Evolutionary conservation across 2,329 filamentous ascomycete species (phyloP).

Genomic region (Microthyrium microscopicum): DNA sequence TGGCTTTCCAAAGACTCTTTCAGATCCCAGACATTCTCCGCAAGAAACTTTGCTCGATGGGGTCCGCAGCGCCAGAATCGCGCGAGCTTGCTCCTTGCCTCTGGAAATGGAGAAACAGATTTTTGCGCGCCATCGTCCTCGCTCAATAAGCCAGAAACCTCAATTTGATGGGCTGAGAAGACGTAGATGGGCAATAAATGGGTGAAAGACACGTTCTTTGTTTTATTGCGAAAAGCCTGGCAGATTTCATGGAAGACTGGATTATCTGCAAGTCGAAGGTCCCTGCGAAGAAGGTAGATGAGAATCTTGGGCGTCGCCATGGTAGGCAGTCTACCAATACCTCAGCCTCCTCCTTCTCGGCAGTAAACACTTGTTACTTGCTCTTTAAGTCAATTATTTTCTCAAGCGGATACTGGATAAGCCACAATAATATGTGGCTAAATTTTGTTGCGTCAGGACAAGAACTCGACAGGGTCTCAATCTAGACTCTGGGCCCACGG

Average conservation of each 20-base stretch:
- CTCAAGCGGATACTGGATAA: too few species aligned
- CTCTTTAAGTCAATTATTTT: too few species aligned
- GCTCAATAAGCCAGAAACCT: conserved; percentile 56
- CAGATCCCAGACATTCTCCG: conserved; percentile 56
- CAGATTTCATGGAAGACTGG: conserved; percentile 46
- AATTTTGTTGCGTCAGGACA: too few species aligned
- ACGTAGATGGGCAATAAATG: conserved; percentile 10
- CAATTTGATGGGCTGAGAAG: conserved; percentile 39
- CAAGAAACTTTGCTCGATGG: conserved; percentile 54
- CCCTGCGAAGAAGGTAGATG: conserved; percentile 55
- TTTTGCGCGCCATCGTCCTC: conserved; percentile 14
- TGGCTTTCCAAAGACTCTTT: conserved; percentile 43
- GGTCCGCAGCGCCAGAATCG: conserved; percentile 59
- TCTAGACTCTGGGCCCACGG: too few species aligned
- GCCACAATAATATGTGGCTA: too few species aligned
- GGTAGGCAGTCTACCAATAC: too few species aligned
- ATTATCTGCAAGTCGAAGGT: conserved; percentile 59
- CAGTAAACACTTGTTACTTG: too few species aligned
- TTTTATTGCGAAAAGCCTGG: conserved; percentile 13
- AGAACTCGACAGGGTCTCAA: too few species aligned
- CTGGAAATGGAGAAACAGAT: conserved; percentile 45
- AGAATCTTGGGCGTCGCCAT: conserved; percentile 37
- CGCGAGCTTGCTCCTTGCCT: conserved; percentile 47
- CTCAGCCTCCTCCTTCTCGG: too few species aligned
- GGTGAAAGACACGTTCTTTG: conserved; percentile 3